These are phyloP conservation scores for Mucor saturninus DNA, from an alignment of 371 early-diverging fungal species.

Conservation along the genomic window DNA sequence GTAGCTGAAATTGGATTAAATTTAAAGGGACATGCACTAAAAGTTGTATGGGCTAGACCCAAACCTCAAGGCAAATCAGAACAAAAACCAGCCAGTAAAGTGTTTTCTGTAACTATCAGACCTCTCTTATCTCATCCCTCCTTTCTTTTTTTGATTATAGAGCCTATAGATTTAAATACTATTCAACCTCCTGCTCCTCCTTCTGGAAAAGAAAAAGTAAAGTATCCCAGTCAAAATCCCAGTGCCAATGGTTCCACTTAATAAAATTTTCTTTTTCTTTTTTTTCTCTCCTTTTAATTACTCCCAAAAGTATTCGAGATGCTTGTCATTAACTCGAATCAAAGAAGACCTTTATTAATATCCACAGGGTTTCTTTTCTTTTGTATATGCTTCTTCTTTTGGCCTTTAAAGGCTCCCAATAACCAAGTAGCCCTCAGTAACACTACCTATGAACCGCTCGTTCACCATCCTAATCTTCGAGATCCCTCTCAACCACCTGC, in stretches of 20 bases:
- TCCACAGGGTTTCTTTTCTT: slow-evolving; percentile 9
- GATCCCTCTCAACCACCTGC: slow-evolving; percentile 27
- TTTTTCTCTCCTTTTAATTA: neutral
- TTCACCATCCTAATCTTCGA: slow-evolving; percentile 30
- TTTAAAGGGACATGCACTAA: slow-evolving; percentile 54
- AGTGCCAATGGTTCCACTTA: slow-evolving; percentile 47
- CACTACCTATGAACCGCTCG: neutral
- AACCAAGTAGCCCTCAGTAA: neutral
- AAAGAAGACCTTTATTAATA: slow-evolving; percentile 27
- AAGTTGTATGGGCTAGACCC: slow-evolving; percentile 70
- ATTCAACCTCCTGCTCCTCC: slow-evolving; percentile 54
- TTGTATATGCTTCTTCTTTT: slow-evolving; percentile 22
- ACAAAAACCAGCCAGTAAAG: slow-evolving; percentile 1
- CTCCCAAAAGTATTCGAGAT: slow-evolving; percentile 4
- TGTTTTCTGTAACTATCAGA: neutral
- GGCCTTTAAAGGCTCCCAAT: slow-evolving; percentile 19
- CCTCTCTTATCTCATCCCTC: no score
- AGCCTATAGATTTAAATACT: slow-evolving; percentile 17
- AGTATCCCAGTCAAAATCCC: slow-evolving; percentile 58
- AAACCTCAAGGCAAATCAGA: slow-evolving; percentile 42
- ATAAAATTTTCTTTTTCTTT: slow-evolving; percentile 14
- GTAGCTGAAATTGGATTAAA: slow-evolving; percentile 53
- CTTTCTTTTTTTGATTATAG: no score
- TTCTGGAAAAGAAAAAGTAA: slow-evolving; percentile 29
- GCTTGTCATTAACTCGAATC: slow-evolving; percentile 27